A percentile compares a stretch with the other conserved stretches of the same genome.
phyloP scores from a whole-genome alignment of 352 stramenopile species.

The Phytophthora brassicae region DNA sequence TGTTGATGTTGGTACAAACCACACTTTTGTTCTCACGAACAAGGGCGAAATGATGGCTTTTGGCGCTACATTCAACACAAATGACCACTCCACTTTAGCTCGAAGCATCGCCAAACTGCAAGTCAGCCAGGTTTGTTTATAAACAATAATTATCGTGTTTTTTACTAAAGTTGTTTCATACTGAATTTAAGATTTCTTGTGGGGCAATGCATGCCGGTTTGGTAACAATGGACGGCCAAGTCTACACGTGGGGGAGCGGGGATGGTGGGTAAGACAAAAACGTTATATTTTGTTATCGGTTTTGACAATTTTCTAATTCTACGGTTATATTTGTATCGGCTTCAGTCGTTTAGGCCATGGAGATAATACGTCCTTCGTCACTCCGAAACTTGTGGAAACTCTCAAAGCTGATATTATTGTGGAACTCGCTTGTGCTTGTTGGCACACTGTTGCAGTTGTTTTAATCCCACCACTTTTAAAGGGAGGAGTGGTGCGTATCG shows the following conservation, averaged over 20 bases:
- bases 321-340: background rate
- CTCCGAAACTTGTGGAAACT: slow-evolving; percentile 70
- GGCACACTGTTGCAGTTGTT: slow-evolving; percentile 89
- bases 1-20: slow-evolving; percentile 70
- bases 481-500: slow-evolving; percentile 58
- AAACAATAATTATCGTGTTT: too few species aligned
- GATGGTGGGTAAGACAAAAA: slow-evolving; percentile 66
- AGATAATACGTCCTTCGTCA: slow-evolving; percentile 69
- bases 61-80: slow-evolving; percentile 66
- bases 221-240: slow-evolving; percentile 71
- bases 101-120: slow-evolving; percentile 58
- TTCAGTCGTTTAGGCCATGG: slow-evolving; percentile 71
- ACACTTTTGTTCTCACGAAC: slow-evolving; percentile 65
- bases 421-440: slow-evolving; percentile 79
- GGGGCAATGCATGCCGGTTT: slow-evolving; percentile 76
- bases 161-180: background rate
- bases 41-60: slow-evolving; percentile 62
- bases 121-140: slow-evolving; percentile 70
- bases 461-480: slow-evolving; percentile 85
- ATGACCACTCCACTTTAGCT: slow-evolving; percentile 55
- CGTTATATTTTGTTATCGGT: background rate
- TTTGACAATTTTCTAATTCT: too few species aligned
- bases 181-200: slow-evolving; percentile 60
- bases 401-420: slow-evolving; percentile 79
- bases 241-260: slow-evolving; percentile 82